Percentiles rank a stretch among this genome's conserved stretches.
These are phyloP conservation scores for Cladosporium colombiae DNA, from an alignment of 2,329 filamentous ascomycete genomes.

Conservation along the genomic window DNA sequence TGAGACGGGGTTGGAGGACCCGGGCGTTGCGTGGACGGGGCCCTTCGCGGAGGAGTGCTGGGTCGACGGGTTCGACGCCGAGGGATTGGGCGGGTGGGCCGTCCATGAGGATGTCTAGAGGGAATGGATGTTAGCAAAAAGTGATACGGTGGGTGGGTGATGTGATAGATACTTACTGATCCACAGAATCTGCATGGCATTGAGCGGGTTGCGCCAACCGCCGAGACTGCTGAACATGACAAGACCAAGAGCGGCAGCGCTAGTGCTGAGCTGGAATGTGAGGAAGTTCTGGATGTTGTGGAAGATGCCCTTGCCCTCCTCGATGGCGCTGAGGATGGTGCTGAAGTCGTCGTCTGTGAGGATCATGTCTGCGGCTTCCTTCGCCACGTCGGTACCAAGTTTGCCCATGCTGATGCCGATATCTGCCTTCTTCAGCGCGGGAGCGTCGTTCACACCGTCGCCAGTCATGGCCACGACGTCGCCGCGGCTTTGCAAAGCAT, in stretches of 20 bases:
- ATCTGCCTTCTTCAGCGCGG: conserved; percentile 93
- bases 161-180: conserved; percentile 71
- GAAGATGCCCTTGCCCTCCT: conserved; percentile 98
- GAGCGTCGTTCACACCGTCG: conserved; percentile 96
- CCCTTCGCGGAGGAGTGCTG: conserved; percentile 87
- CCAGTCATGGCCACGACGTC: conserved; percentile 99
- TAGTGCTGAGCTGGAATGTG: conserved; percentile 97
- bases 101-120: conserved; percentile 96
- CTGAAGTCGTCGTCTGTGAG: conserved; percentile 87
- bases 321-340: conserved; percentile 90
- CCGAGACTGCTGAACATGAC: conserved; percentile 91
- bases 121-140: conserved; percentile 31
- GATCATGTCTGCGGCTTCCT: conserved; percentile 94
- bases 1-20: conserved; percentile 81
- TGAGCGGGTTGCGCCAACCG: conserved; percentile 92
- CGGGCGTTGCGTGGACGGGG: conserved; percentile 84
- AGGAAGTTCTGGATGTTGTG: conserved; percentile 99
- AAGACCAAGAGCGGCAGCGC: conserved; percentile 85
- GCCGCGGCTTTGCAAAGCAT: conserved; percentile 84
- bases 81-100: conserved; percentile 95
- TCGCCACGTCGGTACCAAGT: conserved; percentile 93
- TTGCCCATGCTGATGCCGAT: conserved; percentile 97
- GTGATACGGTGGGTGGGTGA: background rate
- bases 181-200: conserved; percentile 99
- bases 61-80: conserved; percentile 92